Evolutionary conservation across 106 monocot genomes (phyloP).

Genomic region (Dendrobium nobile): DNA sequence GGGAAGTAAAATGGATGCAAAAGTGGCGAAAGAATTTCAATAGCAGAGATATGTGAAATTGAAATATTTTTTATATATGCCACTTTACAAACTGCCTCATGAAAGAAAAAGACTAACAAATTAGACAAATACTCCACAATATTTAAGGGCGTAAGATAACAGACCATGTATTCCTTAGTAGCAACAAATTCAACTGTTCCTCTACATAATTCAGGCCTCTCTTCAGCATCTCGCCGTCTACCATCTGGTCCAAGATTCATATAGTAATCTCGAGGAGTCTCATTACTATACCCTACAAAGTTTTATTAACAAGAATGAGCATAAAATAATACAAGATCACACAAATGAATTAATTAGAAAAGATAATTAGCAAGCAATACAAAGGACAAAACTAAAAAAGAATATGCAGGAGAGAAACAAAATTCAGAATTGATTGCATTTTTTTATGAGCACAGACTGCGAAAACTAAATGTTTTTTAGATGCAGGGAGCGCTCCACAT

Average conservation of each 20-base stretch:
- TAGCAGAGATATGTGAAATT: not conserved
- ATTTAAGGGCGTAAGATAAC: conserved; percentile 4
- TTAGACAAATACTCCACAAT: not conserved
- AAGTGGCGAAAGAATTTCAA: not conserved
- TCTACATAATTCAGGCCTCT: conserved; percentile 93
- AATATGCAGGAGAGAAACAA: not conserved
- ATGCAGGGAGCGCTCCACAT: not conserved
- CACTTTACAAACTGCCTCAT: not conserved
- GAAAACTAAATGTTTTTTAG: not conserved
- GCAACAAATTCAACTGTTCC: conserved; percentile 99
- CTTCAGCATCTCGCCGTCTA: conserved; percentile 96
- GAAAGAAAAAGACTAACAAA: not conserved
- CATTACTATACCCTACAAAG: conserved; percentile 74
- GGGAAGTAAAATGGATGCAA: not conserved
- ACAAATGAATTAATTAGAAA: not conserved
- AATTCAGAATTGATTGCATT: not conserved
- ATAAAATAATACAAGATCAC: not conserved
- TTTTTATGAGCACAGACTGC: not conserved
- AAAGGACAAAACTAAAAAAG: not conserved
- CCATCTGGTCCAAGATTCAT: conserved; percentile 95
- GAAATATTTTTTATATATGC: not conserved
- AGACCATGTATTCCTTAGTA: conserved; percentile 97
- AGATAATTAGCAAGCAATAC: not conserved
- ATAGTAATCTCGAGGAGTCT: conserved; percentile 89
- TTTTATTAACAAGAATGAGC: not conserved